Base-by-base conservation (phyloP, 495 filamentous ascomycete genomes). In the Penicillium cinerascens region DNA sequence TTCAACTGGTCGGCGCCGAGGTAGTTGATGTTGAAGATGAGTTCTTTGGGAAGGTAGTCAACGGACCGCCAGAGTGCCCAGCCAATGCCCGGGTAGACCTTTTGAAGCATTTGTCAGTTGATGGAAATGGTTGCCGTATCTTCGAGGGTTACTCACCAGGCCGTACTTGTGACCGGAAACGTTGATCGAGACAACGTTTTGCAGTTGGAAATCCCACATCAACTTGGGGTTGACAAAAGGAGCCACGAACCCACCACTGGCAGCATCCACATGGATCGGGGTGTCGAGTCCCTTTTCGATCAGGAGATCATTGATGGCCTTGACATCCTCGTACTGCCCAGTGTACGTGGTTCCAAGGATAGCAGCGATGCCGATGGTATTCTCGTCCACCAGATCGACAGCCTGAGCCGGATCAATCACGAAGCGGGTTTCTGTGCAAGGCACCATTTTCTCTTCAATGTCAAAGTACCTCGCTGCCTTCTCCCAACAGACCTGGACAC, bases 1-100 rank as follows among this genome's bases (percentile, higher is more conserved):
- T 88, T 93, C 10, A 89, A 82, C 68, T 96, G 91, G 56, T 95
- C 88, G 9, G 90, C 87, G 41, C 91, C 90, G 3, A 96, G 85
- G 68, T 96, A 96, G 76, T 95, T 92, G 81, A 95, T 91, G 78
- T 92, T 95, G 83, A 96, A 95, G 64, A 96, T 86, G 18, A 96
- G 84, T 61, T 95, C 91, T 64, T 90, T 75, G 15, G 91, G 91
- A 0, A 96, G 79, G 67, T 78, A 92, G 54, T 91, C 81, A 1
- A 86, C 82, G 42, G 84, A 80, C 25, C 89, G 79, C 89, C 89
- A 96, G 52, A 95, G 79, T 21, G 89, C 85, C 91, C 91, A 96
- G 50, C 90, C 90, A 26, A 96, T 86, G 64, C 90, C 90, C 7
- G 90, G 90, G 68, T 93, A 95, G 38, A 93, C 55, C 55, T 58